Evolutionary conservation across 2,329 filamentous ascomycete species (phyloP).

Genomic region (Cytospora leucostoma): DNA sequence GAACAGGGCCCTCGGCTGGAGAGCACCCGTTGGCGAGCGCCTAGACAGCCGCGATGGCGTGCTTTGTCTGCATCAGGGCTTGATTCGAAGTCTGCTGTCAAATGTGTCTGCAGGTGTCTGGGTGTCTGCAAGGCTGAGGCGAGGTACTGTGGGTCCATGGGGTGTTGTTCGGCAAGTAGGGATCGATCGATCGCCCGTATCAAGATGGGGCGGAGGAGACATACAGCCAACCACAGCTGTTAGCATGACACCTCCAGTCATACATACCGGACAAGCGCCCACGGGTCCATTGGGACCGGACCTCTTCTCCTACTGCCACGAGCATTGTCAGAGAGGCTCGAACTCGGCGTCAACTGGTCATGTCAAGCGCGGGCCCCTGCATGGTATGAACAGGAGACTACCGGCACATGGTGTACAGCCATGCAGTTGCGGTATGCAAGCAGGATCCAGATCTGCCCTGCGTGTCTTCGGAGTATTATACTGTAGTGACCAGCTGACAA

Average conservation of each 20-base stretch:
- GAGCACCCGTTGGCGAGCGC: slow-evolving; percentile 5
- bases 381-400: too few relatives aligned
- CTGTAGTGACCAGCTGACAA: too few relatives aligned
- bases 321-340: neutral
- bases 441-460: neutral
- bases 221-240: neutral
- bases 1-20: neutral
- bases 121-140: slow-evolving; percentile 13
- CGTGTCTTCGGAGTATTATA: neutral
- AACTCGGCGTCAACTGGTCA: slow-evolving; percentile 7
- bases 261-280: neutral
- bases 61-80: neutral
- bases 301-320: neutral
- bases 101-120: too few relatives aligned
- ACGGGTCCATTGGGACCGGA: neutral
- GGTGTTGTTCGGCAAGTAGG: neutral
- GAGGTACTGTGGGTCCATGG: neutral
- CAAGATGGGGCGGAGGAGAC: neutral
- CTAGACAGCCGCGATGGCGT: slow-evolving; percentile 21
- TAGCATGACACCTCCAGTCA: neutral
- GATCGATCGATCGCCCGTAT: neutral
- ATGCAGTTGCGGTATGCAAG: too few relatives aligned
- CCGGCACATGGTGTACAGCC: too few relatives aligned
- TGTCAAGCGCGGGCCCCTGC: too few relatives aligned
- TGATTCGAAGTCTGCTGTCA: neutral